Percentiles rank a stretch among this genome's conserved stretches.
Evolutionary conservation across 768 basidiomycete species (phyloP).

Genomic region (Cystoderma amianthinum): DNA sequence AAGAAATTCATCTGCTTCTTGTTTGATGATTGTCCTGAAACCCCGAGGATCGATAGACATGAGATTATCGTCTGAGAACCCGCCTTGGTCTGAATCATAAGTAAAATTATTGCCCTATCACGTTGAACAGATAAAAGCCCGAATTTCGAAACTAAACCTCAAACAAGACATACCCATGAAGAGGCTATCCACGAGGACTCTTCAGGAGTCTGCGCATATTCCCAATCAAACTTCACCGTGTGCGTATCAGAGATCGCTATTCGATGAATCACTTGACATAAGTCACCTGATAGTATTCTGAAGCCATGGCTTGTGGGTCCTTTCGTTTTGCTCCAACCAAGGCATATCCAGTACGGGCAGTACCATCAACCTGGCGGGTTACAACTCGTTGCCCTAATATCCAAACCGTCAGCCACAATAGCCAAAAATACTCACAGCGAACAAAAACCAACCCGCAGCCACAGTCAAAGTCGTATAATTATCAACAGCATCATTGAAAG

Average conservation of each 20-base stretch:
- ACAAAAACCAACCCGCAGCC: conserved; percentile 30
- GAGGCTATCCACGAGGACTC: conserved; percentile 60
- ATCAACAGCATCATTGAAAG: conserved; percentile 32
- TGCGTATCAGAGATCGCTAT: too few species aligned
- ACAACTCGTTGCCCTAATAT: conserved; percentile 27
- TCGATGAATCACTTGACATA: not conserved
- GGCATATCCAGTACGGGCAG: conserved; percentile 46
- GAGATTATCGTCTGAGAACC: conserved; percentile 48
- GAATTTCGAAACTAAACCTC: too few species aligned
- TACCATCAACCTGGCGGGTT: conserved; percentile 41
- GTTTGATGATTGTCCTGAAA: conserved; percentile 48
- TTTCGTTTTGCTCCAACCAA: conserved; percentile 38
- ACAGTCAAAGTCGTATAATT: conserved; percentile 33
- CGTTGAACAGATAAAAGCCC: too few species aligned
- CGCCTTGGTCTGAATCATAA: conserved; percentile 40
- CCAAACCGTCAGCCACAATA: conserved; percentile 23
- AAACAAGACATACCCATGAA: conserved; percentile 46
- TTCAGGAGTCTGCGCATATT: conserved; percentile 55
- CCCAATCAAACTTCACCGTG: conserved; percentile 38
- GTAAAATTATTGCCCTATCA: conserved; percentile 69
- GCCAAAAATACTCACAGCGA: conserved; percentile 1
- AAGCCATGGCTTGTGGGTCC: conserved; percentile 37
- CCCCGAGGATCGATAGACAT: conserved; percentile 58
- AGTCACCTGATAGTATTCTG: conserved; percentile 49
- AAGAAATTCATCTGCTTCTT: conserved; percentile 52